These are phyloP conservation scores for Phytophthora hibernalis DNA, from an alignment of 352 stramenopile species.

Conservation along the genomic window DNA sequence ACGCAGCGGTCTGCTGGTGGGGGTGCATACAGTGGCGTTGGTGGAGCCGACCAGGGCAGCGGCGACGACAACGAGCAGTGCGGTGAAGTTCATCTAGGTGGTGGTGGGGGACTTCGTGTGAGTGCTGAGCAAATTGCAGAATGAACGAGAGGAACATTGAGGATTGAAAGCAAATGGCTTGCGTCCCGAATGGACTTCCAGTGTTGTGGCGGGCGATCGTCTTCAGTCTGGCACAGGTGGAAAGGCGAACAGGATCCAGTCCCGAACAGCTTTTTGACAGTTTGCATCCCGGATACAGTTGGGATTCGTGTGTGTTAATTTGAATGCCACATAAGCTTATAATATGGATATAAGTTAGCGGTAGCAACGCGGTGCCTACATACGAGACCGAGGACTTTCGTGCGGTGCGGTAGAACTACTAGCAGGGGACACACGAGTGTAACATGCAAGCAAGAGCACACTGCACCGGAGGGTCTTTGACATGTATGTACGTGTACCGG, in stretches of 20 bases:
- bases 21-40: slow-evolving; percentile 18
- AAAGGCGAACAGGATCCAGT: neutral
- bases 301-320: too few relatives aligned
- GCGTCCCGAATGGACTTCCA: neutral
- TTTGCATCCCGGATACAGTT: too few relatives aligned
- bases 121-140: slow-evolving; percentile 22
- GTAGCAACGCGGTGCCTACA: too few relatives aligned
- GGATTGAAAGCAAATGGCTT: neutral
- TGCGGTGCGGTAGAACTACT: too few relatives aligned
- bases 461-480: too few relatives aligned
- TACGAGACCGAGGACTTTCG: too few relatives aligned
- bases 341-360: too few relatives aligned
- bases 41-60: slow-evolving; percentile 11
- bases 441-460: too few relatives aligned
- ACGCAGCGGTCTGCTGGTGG: slow-evolving; percentile 20
- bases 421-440: too few relatives aligned
- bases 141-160: neutral
- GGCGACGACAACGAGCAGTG: slow-evolving; percentile 16
- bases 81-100: slow-evolving; percentile 27
- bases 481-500: too few relatives aligned
- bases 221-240: neutral
- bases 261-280: neutral
- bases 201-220: neutral
- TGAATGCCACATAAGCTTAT: too few relatives aligned
- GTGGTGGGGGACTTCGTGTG: neutral